A percentile compares a stretch with the other conserved stretches of the same genome.
phyloP scores from a whole-genome alignment of 106 monocot species.

The Dendrobium catenatum region DNA sequence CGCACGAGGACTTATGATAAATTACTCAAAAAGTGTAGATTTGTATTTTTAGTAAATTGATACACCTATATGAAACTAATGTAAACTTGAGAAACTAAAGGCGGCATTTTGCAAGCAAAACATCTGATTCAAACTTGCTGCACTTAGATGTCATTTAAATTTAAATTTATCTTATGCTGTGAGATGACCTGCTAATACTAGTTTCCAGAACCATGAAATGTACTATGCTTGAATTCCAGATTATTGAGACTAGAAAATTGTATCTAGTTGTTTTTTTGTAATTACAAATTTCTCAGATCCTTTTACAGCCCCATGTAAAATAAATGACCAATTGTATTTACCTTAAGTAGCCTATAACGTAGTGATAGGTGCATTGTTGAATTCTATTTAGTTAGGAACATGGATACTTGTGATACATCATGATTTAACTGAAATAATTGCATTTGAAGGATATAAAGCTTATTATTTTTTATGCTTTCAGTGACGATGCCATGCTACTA shows the following conservation, averaged over 20 bases:
- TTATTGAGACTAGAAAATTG: neutral
- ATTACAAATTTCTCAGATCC: neutral
- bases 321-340: neutral
- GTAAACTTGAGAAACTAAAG: neutral
- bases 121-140: neutral
- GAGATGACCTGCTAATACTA: neutral
- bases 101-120: neutral
- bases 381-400: slow-evolving; percentile 1
- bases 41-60: neutral
- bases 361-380: neutral
- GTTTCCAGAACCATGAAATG: neutral
- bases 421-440: neutral
- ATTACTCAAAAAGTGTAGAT: neutral
- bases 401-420: neutral
- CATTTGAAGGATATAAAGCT: neutral
- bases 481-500: neutral
- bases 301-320: neutral
- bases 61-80: neutral
- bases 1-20: neutral
- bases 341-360: neutral
- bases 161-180: neutral
- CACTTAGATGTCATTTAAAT: neutral
- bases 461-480: neutral
- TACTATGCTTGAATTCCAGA: neutral
- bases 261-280: neutral